Evolutionary conservation across 2,329 filamentous ascomycete genomes (phyloP), one percentile per base, ranked within the genome.

Genomic region (Penicillium capsulatum): DNA sequence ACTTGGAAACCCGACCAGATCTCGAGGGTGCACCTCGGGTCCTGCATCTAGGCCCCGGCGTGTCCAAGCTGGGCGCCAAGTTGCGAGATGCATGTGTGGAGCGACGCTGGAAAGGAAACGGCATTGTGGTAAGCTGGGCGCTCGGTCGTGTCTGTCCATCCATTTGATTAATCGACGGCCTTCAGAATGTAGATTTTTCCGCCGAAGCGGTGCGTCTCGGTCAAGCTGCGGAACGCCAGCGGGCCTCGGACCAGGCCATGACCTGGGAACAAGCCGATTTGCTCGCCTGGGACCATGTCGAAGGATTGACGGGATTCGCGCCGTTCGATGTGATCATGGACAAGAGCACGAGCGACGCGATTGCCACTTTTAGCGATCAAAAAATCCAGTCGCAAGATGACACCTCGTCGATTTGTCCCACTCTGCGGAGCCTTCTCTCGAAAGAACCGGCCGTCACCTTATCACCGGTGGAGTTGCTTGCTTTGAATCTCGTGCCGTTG

Each of bases 271-370:
- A 48, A 8, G 52, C 46, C 7, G 56, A 65, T 29, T 38, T 65
- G 5, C 55, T 60, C 16, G 57, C 54, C 1, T 65, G 63, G 63
- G 31, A 42, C 3, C 50, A 63, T 27, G 45, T 64, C 11, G 47
- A 53, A n/a, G 20, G 27, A 7, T 38, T 64, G 11, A n/a, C 39
- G 4, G 34, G 27, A 1, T 51, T 57, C 31, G 57, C 51, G 1
- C 60, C 61, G 0, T 61, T 65, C 28, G 59, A 64, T 15, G 52
- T 60, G 20, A 48, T 65, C 11, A 34, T 65, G 1, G 63, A 65
- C 36, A 65, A 65, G 41, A 64, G 61, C 38, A 65, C 63, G 1
- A 62, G 58, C 43, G 63, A 65, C 34, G 58, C 63, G n/a, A 63
- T 65, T 31, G 56, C 61, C 4, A 65, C 63, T 2, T 50, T 47